Conservation (phyloP, 345 rosid genomes). For the Rhodomyrtus tomentosa region DNA sequence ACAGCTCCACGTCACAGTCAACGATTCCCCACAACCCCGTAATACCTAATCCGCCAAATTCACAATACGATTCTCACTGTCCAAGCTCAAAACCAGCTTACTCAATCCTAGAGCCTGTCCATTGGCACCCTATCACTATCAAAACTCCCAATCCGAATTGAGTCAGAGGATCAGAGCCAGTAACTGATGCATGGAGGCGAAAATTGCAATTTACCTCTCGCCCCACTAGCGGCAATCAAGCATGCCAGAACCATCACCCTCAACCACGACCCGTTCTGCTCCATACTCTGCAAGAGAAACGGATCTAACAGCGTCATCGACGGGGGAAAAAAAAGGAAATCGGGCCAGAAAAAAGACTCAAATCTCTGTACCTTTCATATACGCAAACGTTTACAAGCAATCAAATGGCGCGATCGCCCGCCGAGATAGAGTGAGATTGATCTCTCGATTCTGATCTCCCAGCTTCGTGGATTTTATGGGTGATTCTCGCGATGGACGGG, state of each 20-base stretch:
- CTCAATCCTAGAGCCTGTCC: background rate
- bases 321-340: conserved; percentile 2
- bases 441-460: background rate
- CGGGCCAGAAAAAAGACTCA: background rate
- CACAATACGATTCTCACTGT: background rate
- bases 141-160: background rate
- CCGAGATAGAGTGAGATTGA: background rate
- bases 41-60: background rate
- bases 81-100: background rate
- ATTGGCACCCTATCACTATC: background rate
- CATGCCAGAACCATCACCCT: conserved; percentile 1
- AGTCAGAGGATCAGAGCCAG: background rate
- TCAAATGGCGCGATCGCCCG: background rate
- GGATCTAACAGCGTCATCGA: background rate
- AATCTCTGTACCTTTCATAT: background rate
- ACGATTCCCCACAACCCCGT: background rate
- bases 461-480: background rate
- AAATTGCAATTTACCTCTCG: background rate
- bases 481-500: no score
- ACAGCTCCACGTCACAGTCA: background rate
- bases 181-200: background rate
- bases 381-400: background rate
- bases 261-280: background rate
- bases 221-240: background rate
- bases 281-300: background rate